Percentiles rank a stretch among this genome's conserved stretches.
Evolutionary conservation across 768 basidiomycete genomes (phyloP).

Genomic region (Kwoniella sp.): DNA sequence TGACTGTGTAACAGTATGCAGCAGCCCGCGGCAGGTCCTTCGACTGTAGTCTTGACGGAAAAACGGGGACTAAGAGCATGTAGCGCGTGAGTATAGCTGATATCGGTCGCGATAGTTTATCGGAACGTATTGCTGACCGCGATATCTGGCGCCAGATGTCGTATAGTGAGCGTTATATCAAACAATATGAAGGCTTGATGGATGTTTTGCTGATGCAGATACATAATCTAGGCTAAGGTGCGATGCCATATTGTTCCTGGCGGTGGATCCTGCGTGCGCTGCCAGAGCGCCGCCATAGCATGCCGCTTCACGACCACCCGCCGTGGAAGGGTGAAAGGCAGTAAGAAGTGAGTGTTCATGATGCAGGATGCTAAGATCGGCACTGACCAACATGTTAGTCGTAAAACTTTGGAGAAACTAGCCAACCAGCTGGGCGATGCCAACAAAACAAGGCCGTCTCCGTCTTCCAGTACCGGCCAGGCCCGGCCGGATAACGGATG

Average conservation of each 20-base stretch:
- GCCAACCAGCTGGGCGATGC: not conserved
- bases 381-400: not conserved
- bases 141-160: conserved; percentile 9
- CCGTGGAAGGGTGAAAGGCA: conserved; percentile 22
- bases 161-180: conserved; percentile 8
- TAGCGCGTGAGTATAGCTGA: conserved; percentile 6
- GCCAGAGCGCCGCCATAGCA: conserved; percentile 17
- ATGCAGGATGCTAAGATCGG: not conserved
- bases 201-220: not conserved
- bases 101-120: not conserved
- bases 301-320: conserved; percentile 14
- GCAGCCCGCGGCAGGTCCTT: conserved; percentile 5
- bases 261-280: conserved; percentile 7
- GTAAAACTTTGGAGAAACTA: conserved; percentile 17
- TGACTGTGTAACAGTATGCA: not conserved
- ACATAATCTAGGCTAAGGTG: conserved; percentile 18
- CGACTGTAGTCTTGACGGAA: conserved; percentile 2
- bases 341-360: conserved; percentile 18
- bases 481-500: not conserved
- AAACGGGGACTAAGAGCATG: conserved; percentile 17
- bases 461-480: not conserved
- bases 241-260: conserved; percentile 14
- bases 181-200: not conserved
- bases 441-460: not conserved
- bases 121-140: not conserved